Percentiles rank a stretch among this genome's conserved stretches.
phyloP scores from a whole-genome alignment of 495 filamentous ascomycete genomes.

The Podospora australis region DNA sequence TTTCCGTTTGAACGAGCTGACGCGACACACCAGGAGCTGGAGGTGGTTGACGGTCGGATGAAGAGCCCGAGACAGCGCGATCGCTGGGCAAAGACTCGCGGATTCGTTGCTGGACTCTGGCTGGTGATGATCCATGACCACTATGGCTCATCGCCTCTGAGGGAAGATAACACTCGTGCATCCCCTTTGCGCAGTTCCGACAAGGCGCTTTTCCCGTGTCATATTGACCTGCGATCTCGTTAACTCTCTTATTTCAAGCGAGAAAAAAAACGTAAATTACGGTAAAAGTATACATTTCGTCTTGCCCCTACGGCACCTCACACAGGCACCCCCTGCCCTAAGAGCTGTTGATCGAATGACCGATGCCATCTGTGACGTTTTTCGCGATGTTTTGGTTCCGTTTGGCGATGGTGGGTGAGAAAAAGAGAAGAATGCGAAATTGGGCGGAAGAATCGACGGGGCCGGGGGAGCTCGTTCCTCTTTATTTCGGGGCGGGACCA shows the following conservation, averaged over 20 bases:
- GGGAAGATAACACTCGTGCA: constrained; percentile 49
- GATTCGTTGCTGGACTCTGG: constrained; percentile 27
- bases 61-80: constrained; percentile 33
- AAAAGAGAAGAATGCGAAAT: too few relatives aligned
- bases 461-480: too few relatives aligned
- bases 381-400: too few relatives aligned
- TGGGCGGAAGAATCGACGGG: too few relatives aligned
- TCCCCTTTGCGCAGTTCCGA: constrained; percentile 49
- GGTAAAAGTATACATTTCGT: constrained; percentile 50
- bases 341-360: constrained; percentile 45
- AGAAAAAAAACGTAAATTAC: too few relatives aligned
- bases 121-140: constrained; percentile 36
- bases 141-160: constrained; percentile 46
- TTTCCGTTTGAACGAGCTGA: constrained; percentile 41
- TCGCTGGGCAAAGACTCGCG: constrained; percentile 42
- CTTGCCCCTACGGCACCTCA: constrained; percentile 50
- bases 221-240: too few relatives aligned
- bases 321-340: constrained; percentile 46
- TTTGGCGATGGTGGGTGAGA: too few relatives aligned
- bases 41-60: constrained; percentile 39
- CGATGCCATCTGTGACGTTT: constrained; percentile 30
- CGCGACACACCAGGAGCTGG: constrained; percentile 36
- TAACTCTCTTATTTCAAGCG: too few relatives aligned
- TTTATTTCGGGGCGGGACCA: too few relatives aligned
- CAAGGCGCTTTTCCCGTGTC: constrained; percentile 46